Evolutionary conservation across 2,329 filamentous ascomycete genomes (phyloP), one percentile per base, ranked within the genome.

Genomic region (Fusarium pseudograminearum): DNA sequence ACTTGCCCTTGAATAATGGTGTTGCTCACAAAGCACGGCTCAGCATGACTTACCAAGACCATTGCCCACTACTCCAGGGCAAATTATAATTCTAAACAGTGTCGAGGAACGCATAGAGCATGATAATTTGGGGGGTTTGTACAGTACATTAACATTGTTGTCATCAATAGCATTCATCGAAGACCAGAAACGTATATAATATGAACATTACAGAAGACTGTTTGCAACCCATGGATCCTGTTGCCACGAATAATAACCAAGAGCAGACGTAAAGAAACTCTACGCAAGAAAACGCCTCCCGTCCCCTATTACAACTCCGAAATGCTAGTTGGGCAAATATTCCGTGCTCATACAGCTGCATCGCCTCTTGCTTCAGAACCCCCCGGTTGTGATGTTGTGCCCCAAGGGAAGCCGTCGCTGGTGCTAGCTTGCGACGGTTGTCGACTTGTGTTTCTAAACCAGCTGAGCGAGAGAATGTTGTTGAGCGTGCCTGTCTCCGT

Each of bases 381-480:
- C 14, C 77, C 72, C 51, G 74, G 70, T 41, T 75, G 56, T 7
- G 70, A 53, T 40, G 59, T 30, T 30, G 54, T 48, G 22, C 53
- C 45, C 34, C 68, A 66, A 18, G 60, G 57, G 41, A 65, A 65
- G 34, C 61, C 55, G 9, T 75, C 72, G n/a, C 55, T 72, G 14
- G 70, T 70, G 26, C 70, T 71, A 33, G 59, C 69, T 31, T 72
- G 64, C 8, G 73, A 75, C 14, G 65, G n/a, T 28, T 62, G 72
- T 30, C 72, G 62, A 38, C 68, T 62, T 57, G 70, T 68, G 46
- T 61, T 58, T 53, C 73, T 72, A 83, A 87, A 89, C 88, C 88
- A 90, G 30, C 79, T 81, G 67, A 89, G 76, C 40, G 84, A 85
- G 77, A 84, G 86, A 26, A 90, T 79, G 2, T 84, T 84, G 7